phyloP scores from a whole-genome alignment of 2,329 filamentous ascomycete species.

The Fusarium oligoseptatum region DNA sequence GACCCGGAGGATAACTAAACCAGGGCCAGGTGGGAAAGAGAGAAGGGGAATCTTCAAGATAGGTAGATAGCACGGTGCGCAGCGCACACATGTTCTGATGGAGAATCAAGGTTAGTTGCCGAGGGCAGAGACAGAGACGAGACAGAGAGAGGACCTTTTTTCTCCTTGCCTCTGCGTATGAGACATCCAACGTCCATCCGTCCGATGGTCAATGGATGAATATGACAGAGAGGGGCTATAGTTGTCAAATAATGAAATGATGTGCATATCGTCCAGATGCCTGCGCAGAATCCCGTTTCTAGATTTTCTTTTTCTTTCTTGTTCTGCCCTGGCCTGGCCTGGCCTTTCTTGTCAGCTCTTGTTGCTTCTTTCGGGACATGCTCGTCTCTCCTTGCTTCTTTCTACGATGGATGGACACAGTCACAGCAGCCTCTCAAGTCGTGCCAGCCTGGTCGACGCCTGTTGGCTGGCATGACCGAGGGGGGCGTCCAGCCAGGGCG shows the following conservation, averaged over 20 bases:
- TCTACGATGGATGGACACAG: not conserved
- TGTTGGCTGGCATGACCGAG: slow-evolving; percentile 20
- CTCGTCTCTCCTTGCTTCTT: not conserved
- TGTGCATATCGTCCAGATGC: not conserved
- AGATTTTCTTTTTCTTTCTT: not conserved
- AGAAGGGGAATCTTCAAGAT: slow-evolving; percentile 5
- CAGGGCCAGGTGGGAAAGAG: not conserved
- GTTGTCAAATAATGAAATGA: slow-evolving; percentile 4
- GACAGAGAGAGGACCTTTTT: not conserved
- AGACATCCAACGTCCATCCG: not conserved
- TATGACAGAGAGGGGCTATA: not conserved
- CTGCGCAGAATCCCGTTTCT: slow-evolving; percentile 19
- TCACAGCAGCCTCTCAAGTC: not conserved
- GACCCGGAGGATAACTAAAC: not conserved
- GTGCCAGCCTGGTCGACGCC: not conserved
- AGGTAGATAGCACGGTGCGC: not conserved
- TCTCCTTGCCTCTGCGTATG: not conserved
- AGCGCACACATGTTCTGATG: not conserved
- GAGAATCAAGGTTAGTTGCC: not conserved
- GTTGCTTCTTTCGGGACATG: slow-evolving; percentile 2
- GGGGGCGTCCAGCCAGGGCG: not conserved
- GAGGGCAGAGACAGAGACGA: not conserved
- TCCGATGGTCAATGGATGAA: slow-evolving; percentile 12
- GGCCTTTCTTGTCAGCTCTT: not conserved
- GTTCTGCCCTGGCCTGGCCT: not conserved